Evolutionary conservation across 805 yeast genomes (phyloP).

Genomic region (Cyberlindnera galapagoensis): DNA sequence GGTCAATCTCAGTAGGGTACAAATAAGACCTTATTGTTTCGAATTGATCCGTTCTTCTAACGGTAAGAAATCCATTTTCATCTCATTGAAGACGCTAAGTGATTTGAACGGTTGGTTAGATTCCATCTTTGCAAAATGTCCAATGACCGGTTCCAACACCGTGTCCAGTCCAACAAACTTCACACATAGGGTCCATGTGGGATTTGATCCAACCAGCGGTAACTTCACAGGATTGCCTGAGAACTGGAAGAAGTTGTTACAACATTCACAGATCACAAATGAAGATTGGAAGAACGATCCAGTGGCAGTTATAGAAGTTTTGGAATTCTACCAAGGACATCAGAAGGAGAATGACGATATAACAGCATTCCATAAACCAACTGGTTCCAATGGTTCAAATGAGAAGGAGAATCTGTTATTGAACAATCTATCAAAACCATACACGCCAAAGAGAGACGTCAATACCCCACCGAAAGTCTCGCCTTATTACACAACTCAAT

Average conservation of each 20-base stretch:
- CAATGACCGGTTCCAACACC: constrained; percentile 44
- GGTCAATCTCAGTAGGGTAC: constrained; percentile 58
- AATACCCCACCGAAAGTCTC: constrained; percentile 34
- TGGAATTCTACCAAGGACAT: constrained; percentile 67
- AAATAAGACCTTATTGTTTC: constrained; percentile 70
- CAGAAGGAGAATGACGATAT: constrained; percentile 20
- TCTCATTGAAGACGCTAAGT: constrained; percentile 69
- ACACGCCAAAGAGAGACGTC: constrained; percentile 36
- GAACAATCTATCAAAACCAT: constrained; percentile 39
- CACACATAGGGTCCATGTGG: constrained; percentile 88
- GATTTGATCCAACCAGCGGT: constrained; percentile 79
- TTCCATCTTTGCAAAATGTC: constrained; percentile 73
- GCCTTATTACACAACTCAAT: constrained; percentile 18
- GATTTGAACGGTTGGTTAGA: constrained; percentile 90
- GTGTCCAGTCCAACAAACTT: constrained; percentile 93
- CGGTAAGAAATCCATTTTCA: constrained; percentile 55
- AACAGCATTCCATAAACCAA: constrained; percentile 14
- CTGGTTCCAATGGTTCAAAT: constrained; percentile 19
- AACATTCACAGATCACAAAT: constrained; percentile 82
- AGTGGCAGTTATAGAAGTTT: constrained; percentile 88
- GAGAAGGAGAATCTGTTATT: constrained; percentile 23
- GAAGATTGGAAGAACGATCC: constrained; percentile 93
- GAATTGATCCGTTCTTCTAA: constrained; percentile 48
- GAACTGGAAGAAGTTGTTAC: constrained; percentile 83
- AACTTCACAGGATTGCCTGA: constrained; percentile 90